Base-by-base conservation (phyloP, 2,329 filamentous ascomycete species). In the Myriangium duriaei region DNA sequence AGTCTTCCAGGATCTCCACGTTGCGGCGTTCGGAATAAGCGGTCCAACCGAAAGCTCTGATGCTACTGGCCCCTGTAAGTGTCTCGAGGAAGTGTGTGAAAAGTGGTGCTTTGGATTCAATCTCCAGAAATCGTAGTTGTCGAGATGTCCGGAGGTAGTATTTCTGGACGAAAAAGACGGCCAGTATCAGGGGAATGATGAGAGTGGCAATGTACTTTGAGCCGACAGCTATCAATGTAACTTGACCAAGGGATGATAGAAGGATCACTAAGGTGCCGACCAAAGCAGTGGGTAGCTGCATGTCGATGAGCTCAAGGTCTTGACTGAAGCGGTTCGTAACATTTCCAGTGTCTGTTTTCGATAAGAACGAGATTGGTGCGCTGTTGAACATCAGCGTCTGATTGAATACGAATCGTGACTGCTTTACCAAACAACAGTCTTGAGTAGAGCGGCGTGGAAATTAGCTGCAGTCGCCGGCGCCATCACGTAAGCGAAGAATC, bases 41-140 rank as follows among this genome's bases (percentile, higher is more conserved):
- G n/a, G 59, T 55, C 67, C 68, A 71, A 1, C 58, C 58, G 38
- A 69, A 71, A 0, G 69, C 65, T 12, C 69, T 63, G 21, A 74
- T 64, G 0, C 67, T 72, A 1, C 59, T 44, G 0, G 72, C 45
- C 0, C 69, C 69, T 6, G 57, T 52, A 1, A 71, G 46, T 0
- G 64, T 65, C 38, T 74, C 69, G 4, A 62, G 52, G 43, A 72
- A 71, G 30, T 71, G 64, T 0, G 66, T 64, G 2, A 66, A 68
- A 0, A 72, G 54, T 1, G 67, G 65, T 0, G 61, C 59, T 41
- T 67, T 65, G 16, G 61, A 55, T 47, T 73, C 69, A 0, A 73
- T 56, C 46, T 74, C 71, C 5, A 73, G 53, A 17, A 70, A 60
- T 34, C 71, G 62, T 5, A 69, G 47, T 42, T 68, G 64, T 2